A percentile compares a stretch with the other conserved stretches of the same genome.
phyloP scores from a whole-genome alignment of 257 asterid species.

The Solanum pimpinellifolium region DNA sequence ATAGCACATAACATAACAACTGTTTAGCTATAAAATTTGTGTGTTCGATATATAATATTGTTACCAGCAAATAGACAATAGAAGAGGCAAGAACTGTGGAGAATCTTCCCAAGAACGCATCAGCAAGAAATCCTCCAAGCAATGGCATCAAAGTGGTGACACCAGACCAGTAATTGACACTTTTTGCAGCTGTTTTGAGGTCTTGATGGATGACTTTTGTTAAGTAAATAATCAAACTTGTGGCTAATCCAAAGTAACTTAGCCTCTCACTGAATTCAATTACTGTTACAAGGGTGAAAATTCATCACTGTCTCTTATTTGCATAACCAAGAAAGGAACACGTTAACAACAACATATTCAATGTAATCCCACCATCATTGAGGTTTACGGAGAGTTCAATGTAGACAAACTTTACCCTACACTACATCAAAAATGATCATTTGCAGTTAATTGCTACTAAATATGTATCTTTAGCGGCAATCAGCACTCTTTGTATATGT shows the following conservation, averaged over 20 bases:
- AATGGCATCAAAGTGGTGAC: background rate
- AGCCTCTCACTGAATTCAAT: background rate
- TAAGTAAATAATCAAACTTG: background rate
- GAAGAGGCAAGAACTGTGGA: background rate
- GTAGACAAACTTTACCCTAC: background rate
- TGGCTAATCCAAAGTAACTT: background rate
- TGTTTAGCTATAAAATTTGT: background rate
- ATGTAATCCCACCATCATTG: background rate
- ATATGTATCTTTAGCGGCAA: too few relatives aligned
- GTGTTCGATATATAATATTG: background rate
- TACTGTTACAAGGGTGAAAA: background rate
- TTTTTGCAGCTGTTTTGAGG: background rate
- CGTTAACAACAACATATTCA: background rate
- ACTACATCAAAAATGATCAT: too few relatives aligned
- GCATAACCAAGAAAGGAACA: background rate
- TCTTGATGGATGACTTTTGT: background rate
- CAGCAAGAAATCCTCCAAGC: background rate
- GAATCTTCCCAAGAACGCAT: background rate
- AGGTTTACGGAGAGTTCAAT: background rate
- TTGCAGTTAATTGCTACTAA: too few relatives aligned
- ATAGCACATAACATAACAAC: background rate
- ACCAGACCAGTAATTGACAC: background rate
- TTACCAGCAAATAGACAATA: background rate
- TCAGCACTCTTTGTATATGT: too few relatives aligned
- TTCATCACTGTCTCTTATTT: background rate